Conservation (phyloP, 495 filamentous ascomycete species). For the Penicillium cosmopolitanum region DNA sequence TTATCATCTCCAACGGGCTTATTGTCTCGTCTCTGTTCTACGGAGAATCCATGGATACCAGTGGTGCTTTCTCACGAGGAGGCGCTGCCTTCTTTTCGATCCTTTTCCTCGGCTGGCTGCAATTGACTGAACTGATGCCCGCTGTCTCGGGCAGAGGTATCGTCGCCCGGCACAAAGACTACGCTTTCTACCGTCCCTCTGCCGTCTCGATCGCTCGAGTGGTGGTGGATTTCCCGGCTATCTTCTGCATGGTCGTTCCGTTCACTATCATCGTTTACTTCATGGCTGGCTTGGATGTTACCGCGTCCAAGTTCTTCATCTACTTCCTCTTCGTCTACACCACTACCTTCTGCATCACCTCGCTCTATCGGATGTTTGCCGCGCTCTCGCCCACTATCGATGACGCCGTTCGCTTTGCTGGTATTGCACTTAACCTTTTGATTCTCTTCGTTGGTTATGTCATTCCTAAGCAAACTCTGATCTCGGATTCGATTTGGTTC, state of each 20-base stretch:
- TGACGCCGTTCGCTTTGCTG: constrained; percentile 72
- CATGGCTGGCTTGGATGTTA: constrained; percentile 64
- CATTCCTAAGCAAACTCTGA: constrained; percentile 68
- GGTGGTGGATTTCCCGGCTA: constrained; percentile 68
- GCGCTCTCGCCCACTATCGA: constrained; percentile 72
- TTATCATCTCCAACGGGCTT: constrained; percentile 73
- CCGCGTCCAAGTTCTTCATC: constrained; percentile 73
- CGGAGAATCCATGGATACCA: constrained; percentile 62
- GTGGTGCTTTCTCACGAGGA: constrained; percentile 68
- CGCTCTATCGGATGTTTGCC: constrained; percentile 78
- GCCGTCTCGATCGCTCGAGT: constrained; percentile 71
- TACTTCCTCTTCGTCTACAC: constrained; percentile 73
- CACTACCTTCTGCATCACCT: constrained; percentile 67
- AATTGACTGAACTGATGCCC: constrained; percentile 71
- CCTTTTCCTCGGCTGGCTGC: constrained; percentile 76
- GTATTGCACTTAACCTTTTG: constrained; percentile 66
- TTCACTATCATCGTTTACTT: constrained; percentile 74
- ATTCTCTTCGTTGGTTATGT: constrained; percentile 83
- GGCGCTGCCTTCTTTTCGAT: constrained; percentile 76
- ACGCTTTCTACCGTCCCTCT: constrained; percentile 79
- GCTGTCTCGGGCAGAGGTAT: constrained; percentile 66
- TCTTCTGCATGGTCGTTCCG: constrained; percentile 63
- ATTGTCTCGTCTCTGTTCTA: constrained; percentile 78
- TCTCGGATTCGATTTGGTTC: constrained; percentile 73
- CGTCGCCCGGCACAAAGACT: constrained; percentile 68